Evolutionary conservation across 768 basidiomycete species (phyloP).

Genomic region (Trametes cubensis): DNA sequence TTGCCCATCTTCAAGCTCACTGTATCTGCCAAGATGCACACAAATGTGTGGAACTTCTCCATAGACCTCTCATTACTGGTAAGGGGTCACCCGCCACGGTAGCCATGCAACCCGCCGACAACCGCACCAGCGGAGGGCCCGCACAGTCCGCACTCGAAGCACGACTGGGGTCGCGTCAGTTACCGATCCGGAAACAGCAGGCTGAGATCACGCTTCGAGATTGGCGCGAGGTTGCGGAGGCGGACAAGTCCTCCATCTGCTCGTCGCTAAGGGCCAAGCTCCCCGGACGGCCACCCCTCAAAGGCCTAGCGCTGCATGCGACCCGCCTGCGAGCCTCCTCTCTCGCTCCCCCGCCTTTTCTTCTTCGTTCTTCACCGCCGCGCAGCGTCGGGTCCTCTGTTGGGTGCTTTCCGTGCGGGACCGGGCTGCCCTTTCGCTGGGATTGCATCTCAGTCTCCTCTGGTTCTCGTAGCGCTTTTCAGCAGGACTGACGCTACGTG

Average conservation of each 20-base stretch:
- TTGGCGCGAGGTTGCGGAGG: conserved; percentile 19
- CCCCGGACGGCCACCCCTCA: conserved; percentile 10
- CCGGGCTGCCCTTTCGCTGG: conserved; percentile 23
- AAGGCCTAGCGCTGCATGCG: conserved; percentile 11
- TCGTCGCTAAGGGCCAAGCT: conserved; percentile 24
- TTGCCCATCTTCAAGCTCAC: not conserved
- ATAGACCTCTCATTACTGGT: not conserved
- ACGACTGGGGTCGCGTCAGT: not conserved
- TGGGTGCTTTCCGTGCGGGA: conserved; percentile 26
- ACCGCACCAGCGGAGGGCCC: not conserved
- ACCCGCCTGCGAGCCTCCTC: conserved; percentile 17
- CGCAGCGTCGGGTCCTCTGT: conserved; percentile 24
- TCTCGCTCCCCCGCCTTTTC: conserved; percentile 10
- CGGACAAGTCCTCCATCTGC: conserved; percentile 19
- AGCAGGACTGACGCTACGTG: conserved; percentile 31
- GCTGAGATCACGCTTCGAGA: conserved; percentile 18
- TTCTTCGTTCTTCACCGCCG: conserved; percentile 19
- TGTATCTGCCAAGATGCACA: not conserved
- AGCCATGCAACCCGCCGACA: conserved; percentile 16
- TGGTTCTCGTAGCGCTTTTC: conserved; percentile 31
- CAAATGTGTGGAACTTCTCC: not conserved
- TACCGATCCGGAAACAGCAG: conserved; percentile 3
- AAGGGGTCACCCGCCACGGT: not conserved
- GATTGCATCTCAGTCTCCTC: conserved; percentile 28
- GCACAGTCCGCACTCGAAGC: not conserved